These are phyloP conservation scores for Eucalyptus curtisii DNA, from an alignment of 345 rosid species.

Conservation along the genomic window DNA sequence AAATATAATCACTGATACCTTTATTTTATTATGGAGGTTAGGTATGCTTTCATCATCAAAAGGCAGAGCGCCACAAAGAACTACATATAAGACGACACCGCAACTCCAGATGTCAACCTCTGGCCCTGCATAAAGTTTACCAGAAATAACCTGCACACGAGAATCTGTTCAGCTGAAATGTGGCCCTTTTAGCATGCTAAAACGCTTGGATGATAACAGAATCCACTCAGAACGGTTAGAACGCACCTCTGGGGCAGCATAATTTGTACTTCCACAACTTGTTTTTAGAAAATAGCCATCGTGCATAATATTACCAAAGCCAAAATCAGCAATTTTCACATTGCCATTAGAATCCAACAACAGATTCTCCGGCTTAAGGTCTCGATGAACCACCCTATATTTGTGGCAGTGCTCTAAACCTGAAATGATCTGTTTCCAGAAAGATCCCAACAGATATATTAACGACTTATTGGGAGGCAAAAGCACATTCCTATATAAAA, in stretches of 20 bases:
- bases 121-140: conserved; percentile 87
- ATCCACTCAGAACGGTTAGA: neutral
- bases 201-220: neutral
- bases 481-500: neutral
- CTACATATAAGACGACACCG: conserved; percentile 90
- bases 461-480: neutral
- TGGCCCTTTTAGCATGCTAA: neutral
- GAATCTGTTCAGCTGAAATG: neutral
- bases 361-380: conserved; percentile 95
- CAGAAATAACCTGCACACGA: conserved; percentile 63
- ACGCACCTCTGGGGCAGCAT: conserved; percentile 90
- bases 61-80: conserved; percentile 92
- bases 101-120: conserved; percentile 99
- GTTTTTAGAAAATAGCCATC: conserved; percentile 96
- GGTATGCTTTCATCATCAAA: conserved; percentile 94
- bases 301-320: conserved; percentile 85
- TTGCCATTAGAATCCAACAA: conserved; percentile 84
- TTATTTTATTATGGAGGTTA: conserved; percentile 75
- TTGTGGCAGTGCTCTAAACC: conserved; percentile 93
- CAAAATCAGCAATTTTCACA: conserved; percentile 97
- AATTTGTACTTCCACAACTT: conserved; percentile 93
- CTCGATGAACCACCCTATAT: conserved; percentile 92
- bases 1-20: conserved; percentile 26
- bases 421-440: conserved; percentile 66
- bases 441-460: neutral